phyloP scores from a whole-genome alignment of 2,329 filamentous ascomycete species.

The Cytospora piceicola region DNA sequence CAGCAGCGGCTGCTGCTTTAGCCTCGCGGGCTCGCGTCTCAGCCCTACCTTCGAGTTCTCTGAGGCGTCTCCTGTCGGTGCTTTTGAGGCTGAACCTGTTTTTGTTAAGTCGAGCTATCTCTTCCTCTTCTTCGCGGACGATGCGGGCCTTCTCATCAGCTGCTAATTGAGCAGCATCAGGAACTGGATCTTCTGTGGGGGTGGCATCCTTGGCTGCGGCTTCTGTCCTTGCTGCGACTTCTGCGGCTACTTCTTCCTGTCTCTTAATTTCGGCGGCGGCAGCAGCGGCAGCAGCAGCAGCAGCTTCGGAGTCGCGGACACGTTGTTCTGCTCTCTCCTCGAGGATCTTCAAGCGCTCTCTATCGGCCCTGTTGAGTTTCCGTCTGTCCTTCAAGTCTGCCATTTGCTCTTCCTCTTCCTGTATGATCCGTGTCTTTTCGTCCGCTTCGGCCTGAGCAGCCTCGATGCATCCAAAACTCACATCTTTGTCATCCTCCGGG shows the following conservation, averaged over 20 bases:
- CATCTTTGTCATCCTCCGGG: background rate
- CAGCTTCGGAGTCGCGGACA: conserved; percentile 22
- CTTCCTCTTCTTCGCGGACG: conserved; percentile 9
- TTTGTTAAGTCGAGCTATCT: conserved; percentile 12
- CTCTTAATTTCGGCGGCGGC: background rate
- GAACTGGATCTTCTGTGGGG: background rate
- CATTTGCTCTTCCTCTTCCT: conserved; percentile 28
- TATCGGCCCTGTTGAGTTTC: conserved; percentile 24
- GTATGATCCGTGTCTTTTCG: conserved; percentile 23
- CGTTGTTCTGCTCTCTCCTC: conserved; percentile 25
- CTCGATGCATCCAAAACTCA: background rate
- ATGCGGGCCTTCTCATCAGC: conserved; percentile 16
- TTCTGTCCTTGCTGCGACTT: background rate
- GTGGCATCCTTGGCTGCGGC: background rate
- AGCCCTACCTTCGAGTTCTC: conserved; percentile 12
- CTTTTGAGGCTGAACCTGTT: conserved; percentile 11
- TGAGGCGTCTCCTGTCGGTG: conserved; percentile 10
- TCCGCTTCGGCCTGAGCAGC: conserved; percentile 21
- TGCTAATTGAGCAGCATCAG: background rate
- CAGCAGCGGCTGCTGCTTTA: conserved; percentile 8
- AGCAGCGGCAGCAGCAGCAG: conserved; percentile 10
- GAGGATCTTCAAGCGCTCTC: conserved; percentile 14
- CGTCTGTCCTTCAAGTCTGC: conserved; percentile 15
- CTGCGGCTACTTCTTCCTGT: conserved; percentile 5
- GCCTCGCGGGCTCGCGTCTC: conserved; percentile 15